phyloP scores from a whole-genome alignment of 805 yeast species.

The Kodamaea restingae region DNA sequence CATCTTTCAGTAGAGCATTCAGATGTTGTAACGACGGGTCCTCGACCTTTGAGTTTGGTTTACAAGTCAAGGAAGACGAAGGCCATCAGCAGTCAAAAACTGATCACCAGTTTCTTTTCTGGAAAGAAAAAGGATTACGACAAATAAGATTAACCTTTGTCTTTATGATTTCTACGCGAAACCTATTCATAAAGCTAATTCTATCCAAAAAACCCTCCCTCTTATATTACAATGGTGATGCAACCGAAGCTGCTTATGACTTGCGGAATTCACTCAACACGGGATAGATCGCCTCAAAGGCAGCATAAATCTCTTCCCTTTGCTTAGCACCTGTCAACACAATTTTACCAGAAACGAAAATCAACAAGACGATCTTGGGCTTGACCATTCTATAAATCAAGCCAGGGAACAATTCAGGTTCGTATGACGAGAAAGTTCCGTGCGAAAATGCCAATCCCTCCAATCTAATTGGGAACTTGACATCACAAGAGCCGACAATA shows the following conservation, averaged over 20 bases:
- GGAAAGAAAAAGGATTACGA: no score
- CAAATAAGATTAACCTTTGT: background rate
- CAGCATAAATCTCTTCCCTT: conserved; percentile 96
- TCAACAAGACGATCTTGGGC: conserved; percentile 92
- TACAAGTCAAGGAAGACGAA: background rate
- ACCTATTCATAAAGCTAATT: conserved; percentile 1
- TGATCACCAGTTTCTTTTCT: background rate
- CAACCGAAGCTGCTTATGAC: conserved; percentile 32
- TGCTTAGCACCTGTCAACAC: conserved; percentile 98
- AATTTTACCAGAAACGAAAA: conserved; percentile 95
- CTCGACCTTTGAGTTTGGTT: background rate
- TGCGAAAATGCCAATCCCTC: conserved; percentile 98
- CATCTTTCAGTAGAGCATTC: background rate
- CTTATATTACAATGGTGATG: conserved; percentile 6
- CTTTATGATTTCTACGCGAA: no score
- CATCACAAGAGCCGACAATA: conserved; percentile 98
- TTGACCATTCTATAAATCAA: conserved; percentile 98
- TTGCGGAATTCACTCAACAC: conserved; percentile 97
- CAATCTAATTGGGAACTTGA: conserved; percentile 92
- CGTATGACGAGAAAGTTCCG: conserved; percentile 98
- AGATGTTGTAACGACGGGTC: background rate
- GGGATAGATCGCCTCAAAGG: conserved; percentile 97
- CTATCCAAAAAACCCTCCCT: background rate
- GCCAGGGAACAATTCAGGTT: conserved; percentile 97
- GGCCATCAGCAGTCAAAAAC: background rate